phyloP scores from a whole-genome alignment of 2,329 filamentous ascomycete genomes.

The Leptographium galeiforme region DNA sequence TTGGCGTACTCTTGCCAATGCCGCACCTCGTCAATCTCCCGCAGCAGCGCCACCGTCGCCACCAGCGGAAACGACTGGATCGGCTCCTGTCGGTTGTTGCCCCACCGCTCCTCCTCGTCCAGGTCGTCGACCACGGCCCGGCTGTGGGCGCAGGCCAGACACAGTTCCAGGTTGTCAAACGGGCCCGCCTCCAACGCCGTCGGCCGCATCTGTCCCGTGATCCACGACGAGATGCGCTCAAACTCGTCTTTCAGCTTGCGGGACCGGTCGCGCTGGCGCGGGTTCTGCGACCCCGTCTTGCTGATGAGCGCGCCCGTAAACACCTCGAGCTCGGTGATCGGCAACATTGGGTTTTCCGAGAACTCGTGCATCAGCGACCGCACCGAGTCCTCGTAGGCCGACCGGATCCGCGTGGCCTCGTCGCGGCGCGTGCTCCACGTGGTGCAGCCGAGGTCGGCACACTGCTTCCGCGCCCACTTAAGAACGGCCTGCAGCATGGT shows the following conservation, averaged over 20 bases:
- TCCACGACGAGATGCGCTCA: constrained; percentile 29
- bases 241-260: constrained; percentile 38
- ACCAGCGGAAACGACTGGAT: constrained; percentile 20
- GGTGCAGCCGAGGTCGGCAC: constrained; percentile 16
- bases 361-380: constrained; percentile 26
- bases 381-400: constrained; percentile 33
- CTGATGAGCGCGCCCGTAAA: constrained; percentile 44
- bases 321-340: constrained; percentile 36
- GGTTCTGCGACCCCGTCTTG: constrained; percentile 32
- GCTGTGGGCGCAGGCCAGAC: constrained; percentile 16
- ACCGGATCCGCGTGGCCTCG: constrained; percentile 30
- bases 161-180: constrained; percentile 15
- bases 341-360: constrained; percentile 29
- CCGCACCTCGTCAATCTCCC: constrained; percentile 12
- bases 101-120: neutral
- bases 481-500: constrained; percentile 32
- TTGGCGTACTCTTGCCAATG: neutral
- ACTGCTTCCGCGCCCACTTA: constrained; percentile 15
- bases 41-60: constrained; percentile 17
- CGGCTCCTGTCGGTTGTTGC: neutral
- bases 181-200: neutral
- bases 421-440: constrained; percentile 21
- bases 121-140: neutral
- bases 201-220: constrained; percentile 14
- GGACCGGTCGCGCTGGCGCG: constrained; percentile 37